Evolutionary conservation across 768 basidiomycete genomes (phyloP), one percentile per base, ranked within the genome.

Genomic region (Mycena vitilis): DNA sequence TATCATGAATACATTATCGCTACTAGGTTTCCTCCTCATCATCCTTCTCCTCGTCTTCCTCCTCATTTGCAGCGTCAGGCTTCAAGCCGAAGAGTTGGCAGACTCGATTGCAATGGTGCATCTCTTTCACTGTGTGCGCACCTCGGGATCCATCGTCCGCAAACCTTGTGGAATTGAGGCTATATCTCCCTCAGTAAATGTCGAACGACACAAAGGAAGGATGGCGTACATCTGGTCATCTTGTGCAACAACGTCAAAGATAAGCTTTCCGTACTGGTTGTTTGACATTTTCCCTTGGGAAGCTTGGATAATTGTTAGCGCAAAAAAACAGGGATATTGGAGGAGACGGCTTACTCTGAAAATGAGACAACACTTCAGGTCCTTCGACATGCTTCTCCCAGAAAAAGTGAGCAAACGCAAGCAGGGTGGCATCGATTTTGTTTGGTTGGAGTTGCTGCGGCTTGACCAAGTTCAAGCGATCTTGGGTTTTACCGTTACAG

Each of bases 381-480:
- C 25, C 22, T 15, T 34, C 22, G 5, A 18, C 11, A 2, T 34
- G 30, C 15, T 15, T 16, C 10, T 36, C 30, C 52, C 52, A 53
- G 36, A 53, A 53, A 16, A 53, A 53, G 20, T 53, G 52, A 4
- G 52, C 36, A 7, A 53, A 20, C 20, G 52, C 52, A 53, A 53
- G 30, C 18, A 53, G 20, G 34, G 52, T 53, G 18, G 16, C 52
- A 20, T 53, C 52, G 52, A 53, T 53, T 53, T 53, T 53, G 30
- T 53, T 53, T 2, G 52, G 52, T 7, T 16, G 16, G 20, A 8
- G 30, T 18, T 11, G 7, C 7, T 36, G 52, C 34, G 52, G 52
- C 30, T 30, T 16, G 30, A 53, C 3, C 6, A 53, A 15, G 20
- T 53, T 53, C 16, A 30, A 53, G 11, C 52, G 13, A 13, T 53